Base-by-base conservation (phyloP, 768 basidiomycete species). In the Gelatoporia subvermispora region DNA sequence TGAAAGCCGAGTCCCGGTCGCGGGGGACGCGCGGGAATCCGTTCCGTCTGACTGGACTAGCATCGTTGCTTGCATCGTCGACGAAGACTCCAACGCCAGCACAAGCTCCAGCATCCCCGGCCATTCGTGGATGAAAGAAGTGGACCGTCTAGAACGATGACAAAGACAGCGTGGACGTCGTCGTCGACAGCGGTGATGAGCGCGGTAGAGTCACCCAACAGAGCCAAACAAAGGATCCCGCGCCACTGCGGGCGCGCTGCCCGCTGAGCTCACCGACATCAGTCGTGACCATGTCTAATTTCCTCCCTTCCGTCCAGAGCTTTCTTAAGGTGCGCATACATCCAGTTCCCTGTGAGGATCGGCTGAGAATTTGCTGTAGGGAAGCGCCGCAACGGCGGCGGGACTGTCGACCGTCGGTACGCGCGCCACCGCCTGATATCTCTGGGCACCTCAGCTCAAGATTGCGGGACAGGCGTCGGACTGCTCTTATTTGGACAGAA, bases 401-500 rank as follows among this genome's bases (percentile, higher is more conserved):
- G 70, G 70, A 8, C 44, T 72, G 15, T 55, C 60, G 2, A 70
- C 70, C 11, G 53, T 72, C 28, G 66, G 70, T 72, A 41, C n/a
- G n/a, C 43, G 66, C 36, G 5, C 21, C 17, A 16, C 31, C 37
- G 36, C 37, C 20, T 42, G 23, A 43, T 23, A 37, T 40, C 34
- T 17, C 35, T 39, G 35, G 23, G 22, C 40, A 42, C 35, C 43
- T 34, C 38, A 38, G 22, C 25, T 31, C n/a, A 37, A 16, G 13
- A 17, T 13, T 23, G 9, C 36, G 21, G 28, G 28, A 31, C 42
- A 58, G 57, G 57, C 18, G 24, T 55, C 24, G 57, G 57, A 4
- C 53, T 58, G 15, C 51, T 58, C 21, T 53, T 58, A 66, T 85
- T 87, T 55, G 90, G 88, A 23, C 93, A 97, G 64, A 86, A 84